Evolutionary conservation across 1,284 basidiomycete species (phyloP).

Genomic region (Pseudozyma hubeiensis): DNA sequence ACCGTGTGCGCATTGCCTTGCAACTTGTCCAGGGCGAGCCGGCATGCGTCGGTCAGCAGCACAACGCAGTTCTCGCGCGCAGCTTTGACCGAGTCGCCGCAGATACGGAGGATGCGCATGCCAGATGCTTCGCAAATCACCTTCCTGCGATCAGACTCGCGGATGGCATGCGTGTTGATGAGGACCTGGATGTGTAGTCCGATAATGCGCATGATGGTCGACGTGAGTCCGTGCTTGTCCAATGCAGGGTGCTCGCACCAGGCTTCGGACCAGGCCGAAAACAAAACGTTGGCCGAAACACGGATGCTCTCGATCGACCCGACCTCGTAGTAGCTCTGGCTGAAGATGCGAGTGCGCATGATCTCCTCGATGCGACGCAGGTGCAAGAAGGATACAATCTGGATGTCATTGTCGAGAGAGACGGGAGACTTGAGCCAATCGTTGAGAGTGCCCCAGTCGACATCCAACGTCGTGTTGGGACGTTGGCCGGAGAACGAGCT

Average conservation of each 20-base stretch:
- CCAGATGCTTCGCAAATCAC: conserved; percentile 43
- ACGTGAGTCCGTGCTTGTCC: conserved; percentile 34
- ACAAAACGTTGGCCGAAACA: conserved; percentile 42
- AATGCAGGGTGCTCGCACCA: conserved; percentile 51
- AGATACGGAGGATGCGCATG: conserved; percentile 48
- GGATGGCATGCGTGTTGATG: conserved; percentile 50
- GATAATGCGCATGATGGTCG: conserved; percentile 48
- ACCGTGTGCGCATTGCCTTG: conserved; percentile 28
- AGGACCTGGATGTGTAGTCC: conserved; percentile 49
- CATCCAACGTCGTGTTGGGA: conserved; percentile 48
- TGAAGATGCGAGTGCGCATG: conserved; percentile 49
- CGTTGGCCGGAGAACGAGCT: conserved; percentile 48
- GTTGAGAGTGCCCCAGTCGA: conserved; percentile 47
- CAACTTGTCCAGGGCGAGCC: conserved; percentile 38
- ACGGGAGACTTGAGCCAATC: conserved; percentile 51
- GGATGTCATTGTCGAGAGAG: conserved; percentile 40
- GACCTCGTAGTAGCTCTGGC: conserved; percentile 51
- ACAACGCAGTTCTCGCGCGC: conserved; percentile 39
- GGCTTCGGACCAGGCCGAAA: conserved; percentile 46
- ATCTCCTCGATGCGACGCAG: conserved; percentile 49
- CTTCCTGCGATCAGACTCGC: conserved; percentile 41
- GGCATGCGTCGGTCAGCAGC: conserved; percentile 36
- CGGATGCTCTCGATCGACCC: conserved; percentile 52
- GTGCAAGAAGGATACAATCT: conserved; percentile 44
- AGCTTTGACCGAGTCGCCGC: conserved; percentile 35